Evolutionary conservation across 2,329 filamentous ascomycete species (phyloP).

Genomic region (Aschersonia sp.): DNA sequence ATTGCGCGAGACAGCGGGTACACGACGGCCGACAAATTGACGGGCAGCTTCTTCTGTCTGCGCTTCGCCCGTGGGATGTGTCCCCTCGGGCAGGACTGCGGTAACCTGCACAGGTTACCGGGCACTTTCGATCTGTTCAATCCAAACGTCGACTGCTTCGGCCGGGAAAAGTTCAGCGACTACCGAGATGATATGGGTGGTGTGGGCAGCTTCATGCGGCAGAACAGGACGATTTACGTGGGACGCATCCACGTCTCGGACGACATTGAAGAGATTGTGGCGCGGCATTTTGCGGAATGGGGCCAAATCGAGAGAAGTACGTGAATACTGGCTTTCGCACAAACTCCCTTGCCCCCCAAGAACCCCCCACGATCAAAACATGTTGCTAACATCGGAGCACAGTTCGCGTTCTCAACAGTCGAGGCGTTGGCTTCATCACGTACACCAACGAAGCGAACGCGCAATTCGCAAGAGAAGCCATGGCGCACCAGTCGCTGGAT

Average conservation of each 20-base stretch:
- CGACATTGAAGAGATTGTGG: conserved; percentile 92
- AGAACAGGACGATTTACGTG: conserved; percentile 88
- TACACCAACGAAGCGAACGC: conserved; percentile 83
- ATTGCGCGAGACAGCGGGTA: conserved; percentile 67
- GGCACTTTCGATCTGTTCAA: conserved; percentile 81
- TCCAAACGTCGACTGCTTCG: conserved; percentile 86
- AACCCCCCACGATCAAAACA: too few species aligned
- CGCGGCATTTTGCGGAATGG: conserved; percentile 94
- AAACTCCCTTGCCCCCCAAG: not conserved
- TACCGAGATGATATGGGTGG: conserved; percentile 98
- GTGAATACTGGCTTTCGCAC: conserved; percentile 6
- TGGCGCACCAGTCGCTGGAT: conserved; percentile 88
- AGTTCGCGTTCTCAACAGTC: conserved; percentile 68
- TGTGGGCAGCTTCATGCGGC: conserved; percentile 82
- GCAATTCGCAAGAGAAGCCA: conserved; percentile 86
- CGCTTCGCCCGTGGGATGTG: conserved; percentile 76
- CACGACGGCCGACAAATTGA: conserved; percentile 60
- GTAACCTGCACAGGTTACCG: conserved; percentile 83
- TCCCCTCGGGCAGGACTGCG: conserved; percentile 81
- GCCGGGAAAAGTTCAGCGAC: conserved; percentile 76
- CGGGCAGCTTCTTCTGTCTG: conserved; percentile 81
- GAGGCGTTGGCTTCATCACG: conserved; percentile 90
- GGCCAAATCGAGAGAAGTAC: conserved; percentile 69
- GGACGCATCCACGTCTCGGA: conserved; percentile 91
- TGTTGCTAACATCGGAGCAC: not conserved